phyloP scores from a whole-genome alignment of 345 rosid species.

The Gossypium mustelinum region DNA sequence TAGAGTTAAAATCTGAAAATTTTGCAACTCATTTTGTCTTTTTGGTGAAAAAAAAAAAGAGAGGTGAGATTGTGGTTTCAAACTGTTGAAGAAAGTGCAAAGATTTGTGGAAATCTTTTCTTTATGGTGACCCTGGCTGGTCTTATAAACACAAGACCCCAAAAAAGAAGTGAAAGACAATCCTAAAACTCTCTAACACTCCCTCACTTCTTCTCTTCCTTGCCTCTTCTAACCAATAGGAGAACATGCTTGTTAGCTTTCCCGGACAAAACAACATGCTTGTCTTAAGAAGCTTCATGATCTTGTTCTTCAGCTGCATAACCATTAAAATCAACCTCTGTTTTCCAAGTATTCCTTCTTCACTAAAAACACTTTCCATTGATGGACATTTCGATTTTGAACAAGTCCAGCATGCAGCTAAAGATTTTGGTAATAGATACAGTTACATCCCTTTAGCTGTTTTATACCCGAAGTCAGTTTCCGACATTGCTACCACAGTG shows the following conservation, averaged over 20 bases:
- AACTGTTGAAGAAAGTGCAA: constrained; percentile 72
- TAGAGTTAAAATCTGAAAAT: constrained; percentile 24
- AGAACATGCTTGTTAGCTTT: constrained; percentile 33
- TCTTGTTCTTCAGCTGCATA: constrained; percentile 59
- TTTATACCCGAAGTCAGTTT: constrained; percentile 71
- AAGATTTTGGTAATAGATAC: constrained; percentile 75
- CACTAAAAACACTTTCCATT: constrained; percentile 51
- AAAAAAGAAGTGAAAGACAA: constrained; percentile 38
- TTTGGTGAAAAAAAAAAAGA: constrained; percentile 24
- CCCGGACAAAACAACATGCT: constrained; percentile 45
- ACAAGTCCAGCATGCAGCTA: constrained; percentile 65
- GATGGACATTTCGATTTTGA: constrained; percentile 70
- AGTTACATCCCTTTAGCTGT: constrained; percentile 68
- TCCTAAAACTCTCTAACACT: constrained; percentile 31
- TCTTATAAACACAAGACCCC: constrained; percentile 29
- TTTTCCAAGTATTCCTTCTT: constrained; percentile 56
- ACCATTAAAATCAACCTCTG: constrained; percentile 54
- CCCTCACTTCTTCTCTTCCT: constrained; percentile 37
- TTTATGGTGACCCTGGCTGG: constrained; percentile 59
- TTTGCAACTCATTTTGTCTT: constrained; percentile 42
- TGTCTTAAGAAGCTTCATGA: constrained; percentile 46
- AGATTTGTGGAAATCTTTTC: constrained; percentile 76
- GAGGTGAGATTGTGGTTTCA: constrained; percentile 53
- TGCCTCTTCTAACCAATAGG: constrained; percentile 31
- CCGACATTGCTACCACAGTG: constrained; percentile 69